Percentiles rank a stretch among this genome's conserved stretches.
These are phyloP conservation scores for Limonium bicolor DNA, from an alignment of 148 eudicot genomes.

Conservation along the genomic window DNA sequence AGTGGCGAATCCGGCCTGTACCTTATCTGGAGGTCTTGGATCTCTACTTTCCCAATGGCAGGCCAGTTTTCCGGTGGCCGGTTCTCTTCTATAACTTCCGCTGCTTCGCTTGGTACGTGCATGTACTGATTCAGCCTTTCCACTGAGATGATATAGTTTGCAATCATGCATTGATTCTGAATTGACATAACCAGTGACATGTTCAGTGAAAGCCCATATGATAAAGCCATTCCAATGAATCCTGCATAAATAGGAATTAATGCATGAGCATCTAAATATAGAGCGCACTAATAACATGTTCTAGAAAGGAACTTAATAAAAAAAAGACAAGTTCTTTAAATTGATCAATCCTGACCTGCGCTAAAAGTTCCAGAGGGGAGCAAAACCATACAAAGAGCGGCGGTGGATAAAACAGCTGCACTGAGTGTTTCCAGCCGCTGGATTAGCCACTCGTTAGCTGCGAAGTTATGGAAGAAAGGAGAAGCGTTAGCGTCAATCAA, in stretches of 20 bases:
- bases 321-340: too few species aligned
- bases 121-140: conserved; percentile 86
- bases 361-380: conserved; percentile 79
- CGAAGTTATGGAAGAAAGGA: conserved; percentile 65
- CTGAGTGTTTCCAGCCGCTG: conserved; percentile 62
- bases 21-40: conserved; percentile 64
- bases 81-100: conserved; percentile 45
- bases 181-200: conserved; percentile 53
- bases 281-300: too few species aligned
- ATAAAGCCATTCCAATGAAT: conserved; percentile 84
- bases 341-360: conserved; percentile 36
- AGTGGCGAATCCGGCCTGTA: conserved; percentile 67
- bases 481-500: conserved; percentile 67
- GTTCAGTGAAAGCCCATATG: conserved; percentile 82
- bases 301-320: neutral
- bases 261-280: too few species aligned
- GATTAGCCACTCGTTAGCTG: conserved; percentile 86
- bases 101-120: conserved; percentile 82
- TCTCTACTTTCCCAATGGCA: conserved; percentile 57
- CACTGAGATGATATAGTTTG: conserved; percentile 69
- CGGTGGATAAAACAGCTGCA: conserved; percentile 62
- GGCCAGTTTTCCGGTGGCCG: conserved; percentile 81
- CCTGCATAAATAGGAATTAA: too few species aligned
- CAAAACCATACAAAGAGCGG: conserved; percentile 82
- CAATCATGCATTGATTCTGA: conserved; percentile 69